Evolutionary conservation across 306 rosid genomes (phyloP).

Genomic region (Biancaea sappan): DNA sequence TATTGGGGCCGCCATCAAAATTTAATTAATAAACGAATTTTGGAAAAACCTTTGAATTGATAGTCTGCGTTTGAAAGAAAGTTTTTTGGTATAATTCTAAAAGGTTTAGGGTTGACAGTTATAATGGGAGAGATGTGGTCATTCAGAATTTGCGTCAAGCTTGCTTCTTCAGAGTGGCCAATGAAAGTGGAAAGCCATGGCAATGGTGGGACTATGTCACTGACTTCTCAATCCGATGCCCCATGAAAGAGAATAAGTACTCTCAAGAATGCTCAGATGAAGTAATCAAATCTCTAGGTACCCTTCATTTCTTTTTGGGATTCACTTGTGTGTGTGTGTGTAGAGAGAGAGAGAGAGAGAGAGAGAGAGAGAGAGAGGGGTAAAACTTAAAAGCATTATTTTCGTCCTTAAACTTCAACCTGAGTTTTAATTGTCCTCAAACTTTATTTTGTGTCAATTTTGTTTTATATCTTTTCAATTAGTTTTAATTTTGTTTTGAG

Average conservation of each 20-base stretch:
- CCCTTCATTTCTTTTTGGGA: constrained; percentile 26
- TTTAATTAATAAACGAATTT: no score
- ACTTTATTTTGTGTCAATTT: not conserved
- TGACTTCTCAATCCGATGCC: constrained; percentile 93
- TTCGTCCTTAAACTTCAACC: no score
- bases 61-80: no score
- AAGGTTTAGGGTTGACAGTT: no score
- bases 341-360: no score
- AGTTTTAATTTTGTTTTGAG: no score
- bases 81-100: no score
- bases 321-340: constrained; percentile 14
- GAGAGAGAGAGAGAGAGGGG: no score
- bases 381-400: no score
- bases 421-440: not conserved
- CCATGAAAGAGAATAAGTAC: constrained; percentile 77
- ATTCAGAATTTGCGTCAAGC: constrained; percentile 93
- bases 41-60: no score
- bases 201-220: constrained; percentile 98
- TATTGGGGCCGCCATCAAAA: no score
- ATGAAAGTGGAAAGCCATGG: constrained; percentile 95
- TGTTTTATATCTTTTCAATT: no score
- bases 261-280: constrained; percentile 76
- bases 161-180: constrained; percentile 86
- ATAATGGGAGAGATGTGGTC: constrained; percentile 94
- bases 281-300: constrained; percentile 88